Evolutionary conservation across 768 basidiomycete species (phyloP).

Genomic region (Sistotremastrum suecicum): DNA sequence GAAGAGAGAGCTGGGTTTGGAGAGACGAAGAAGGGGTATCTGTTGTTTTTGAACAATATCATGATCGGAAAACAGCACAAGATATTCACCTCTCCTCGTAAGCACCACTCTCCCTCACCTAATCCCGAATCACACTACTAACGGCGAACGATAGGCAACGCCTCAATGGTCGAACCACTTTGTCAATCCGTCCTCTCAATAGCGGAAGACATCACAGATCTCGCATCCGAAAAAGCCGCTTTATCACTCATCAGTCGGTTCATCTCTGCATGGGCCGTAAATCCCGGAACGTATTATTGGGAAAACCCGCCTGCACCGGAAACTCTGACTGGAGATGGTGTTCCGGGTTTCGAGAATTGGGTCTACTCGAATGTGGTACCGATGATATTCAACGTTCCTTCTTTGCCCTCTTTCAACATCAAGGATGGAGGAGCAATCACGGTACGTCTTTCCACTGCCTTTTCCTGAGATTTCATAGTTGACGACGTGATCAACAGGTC

Average conservation of each 20-base stretch:
- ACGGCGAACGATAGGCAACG: conserved; percentile 42
- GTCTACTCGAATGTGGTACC: conserved; percentile 81
- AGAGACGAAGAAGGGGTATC: conserved; percentile 82
- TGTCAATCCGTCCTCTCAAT: conserved; percentile 61
- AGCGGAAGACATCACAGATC: conserved; percentile 65
- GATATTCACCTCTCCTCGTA: conserved; percentile 81
- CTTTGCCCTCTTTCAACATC: conserved; percentile 66
- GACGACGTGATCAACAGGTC: conserved; percentile 34
- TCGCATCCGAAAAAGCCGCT: conserved; percentile 62
- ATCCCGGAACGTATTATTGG: conserved; percentile 20
- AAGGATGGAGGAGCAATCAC: conserved; percentile 79
- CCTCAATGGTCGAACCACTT: conserved; percentile 44
- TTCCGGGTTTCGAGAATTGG: conserved; percentile 89
- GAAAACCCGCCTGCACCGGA: conserved; percentile 11
- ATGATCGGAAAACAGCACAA: conserved; percentile 69
- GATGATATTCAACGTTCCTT: conserved; percentile 67
- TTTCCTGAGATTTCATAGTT: neutral
- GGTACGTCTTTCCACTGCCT: conserved; percentile 30
- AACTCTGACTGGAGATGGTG: conserved; percentile 14
- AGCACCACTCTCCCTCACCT: conserved; percentile 14
- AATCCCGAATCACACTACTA: conserved; percentile 14
- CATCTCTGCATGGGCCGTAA: conserved; percentile 46
- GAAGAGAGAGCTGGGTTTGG: conserved; percentile 70
- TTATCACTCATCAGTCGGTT: conserved; percentile 64
- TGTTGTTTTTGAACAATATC: conserved; percentile 66